Evolutionary conservation across 352 stramenopile species (phyloP).

Genomic region (Pythium oligandrum): DNA sequence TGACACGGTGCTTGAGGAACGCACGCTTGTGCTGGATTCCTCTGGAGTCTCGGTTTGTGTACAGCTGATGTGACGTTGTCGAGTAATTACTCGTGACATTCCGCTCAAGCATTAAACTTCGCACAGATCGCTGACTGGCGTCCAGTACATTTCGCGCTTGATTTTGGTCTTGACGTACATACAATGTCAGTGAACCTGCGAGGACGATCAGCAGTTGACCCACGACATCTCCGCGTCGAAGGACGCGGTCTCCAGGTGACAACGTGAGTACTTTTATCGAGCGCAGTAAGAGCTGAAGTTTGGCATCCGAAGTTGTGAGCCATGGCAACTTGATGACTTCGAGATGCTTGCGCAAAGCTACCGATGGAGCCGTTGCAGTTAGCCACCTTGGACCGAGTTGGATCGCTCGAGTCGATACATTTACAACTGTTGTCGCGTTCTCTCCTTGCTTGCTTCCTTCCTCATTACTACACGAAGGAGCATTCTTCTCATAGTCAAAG

Average conservation of each 20-base stretch:
- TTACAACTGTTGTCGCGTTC: too few relatives aligned
- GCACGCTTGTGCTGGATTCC: constrained; percentile 18
- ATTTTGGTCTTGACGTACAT: constrained; percentile 36
- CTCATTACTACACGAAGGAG: too few relatives aligned
- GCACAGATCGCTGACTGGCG: constrained; percentile 50
- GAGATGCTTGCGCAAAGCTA: constrained; percentile 21
- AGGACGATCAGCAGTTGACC: constrained; percentile 48
- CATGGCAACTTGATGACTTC: constrained; percentile 26
- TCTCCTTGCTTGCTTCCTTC: too few relatives aligned
- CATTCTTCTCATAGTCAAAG: constrained; percentile 4
- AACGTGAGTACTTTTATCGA: constrained; percentile 24
- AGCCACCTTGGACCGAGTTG: constrained; percentile 2
- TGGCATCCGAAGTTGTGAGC: constrained; percentile 21
- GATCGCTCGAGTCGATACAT: constrained; percentile 1
- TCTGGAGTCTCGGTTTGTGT: constrained; percentile 9
- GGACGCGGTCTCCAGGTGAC: constrained; percentile 32
- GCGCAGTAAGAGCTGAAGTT: constrained; percentile 35
- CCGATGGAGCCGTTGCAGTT: background rate
- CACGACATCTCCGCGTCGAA: constrained; percentile 33
- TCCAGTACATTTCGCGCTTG: constrained; percentile 27
- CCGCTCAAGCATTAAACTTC: constrained; percentile 48
- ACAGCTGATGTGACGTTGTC: constrained; percentile 59
- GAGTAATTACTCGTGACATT: constrained; percentile 67
- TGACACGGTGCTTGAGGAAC: constrained; percentile 14
- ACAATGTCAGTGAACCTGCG: constrained; percentile 32